Evolutionary conservation across 2,329 filamentous ascomycete species (phyloP), one percentile per base, ranked within the genome.

Genomic region (Diplodia seriata): DNA sequence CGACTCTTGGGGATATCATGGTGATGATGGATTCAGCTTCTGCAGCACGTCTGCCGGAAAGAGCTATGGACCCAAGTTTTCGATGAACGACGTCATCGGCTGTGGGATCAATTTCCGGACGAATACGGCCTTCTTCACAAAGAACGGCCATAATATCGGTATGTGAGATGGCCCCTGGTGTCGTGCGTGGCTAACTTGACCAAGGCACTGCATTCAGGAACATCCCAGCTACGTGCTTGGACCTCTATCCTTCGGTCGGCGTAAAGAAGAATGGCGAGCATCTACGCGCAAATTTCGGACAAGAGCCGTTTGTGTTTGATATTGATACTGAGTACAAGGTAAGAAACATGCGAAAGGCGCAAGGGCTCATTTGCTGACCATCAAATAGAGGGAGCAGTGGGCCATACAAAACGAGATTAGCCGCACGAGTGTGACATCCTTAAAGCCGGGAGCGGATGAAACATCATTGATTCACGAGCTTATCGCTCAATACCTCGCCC

Each of bases 321-420:
- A 98, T 99, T 72, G 92, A 97, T 78, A 86, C 87, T 69, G 87
- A 95, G 85, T 90, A 97, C 82, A 86, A 86, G 83, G 91, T 91
- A 85, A 74, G 86, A 63, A 36, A 12, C 43, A 36, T 67, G 91
- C 91, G 85, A 74, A 85, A 63, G 14, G n/a, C 47, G 15, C 5
- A n/a, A 23, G 29, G 71, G 70, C 15, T 51, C 38, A 23, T 9
- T 15, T 50, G 29, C 49, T 69, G 40, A 69, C 53, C 43, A 29
- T 55, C 26, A 29, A 69, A 69, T 74, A 91, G 87, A 82, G 84
- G 72, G 89, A 93, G 77, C 86, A 86, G 74, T 74, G 78, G n/a
- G 81, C 77, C 4, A 84, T 93, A 12, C 83, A 86, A 65, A 78
- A 80, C 18, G 86, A 90, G 29, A 92, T 96, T 73, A 85, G 85